Base-by-base conservation (phyloP, 768 basidiomycete genomes). In the Lactarius sanguifluus region DNA sequence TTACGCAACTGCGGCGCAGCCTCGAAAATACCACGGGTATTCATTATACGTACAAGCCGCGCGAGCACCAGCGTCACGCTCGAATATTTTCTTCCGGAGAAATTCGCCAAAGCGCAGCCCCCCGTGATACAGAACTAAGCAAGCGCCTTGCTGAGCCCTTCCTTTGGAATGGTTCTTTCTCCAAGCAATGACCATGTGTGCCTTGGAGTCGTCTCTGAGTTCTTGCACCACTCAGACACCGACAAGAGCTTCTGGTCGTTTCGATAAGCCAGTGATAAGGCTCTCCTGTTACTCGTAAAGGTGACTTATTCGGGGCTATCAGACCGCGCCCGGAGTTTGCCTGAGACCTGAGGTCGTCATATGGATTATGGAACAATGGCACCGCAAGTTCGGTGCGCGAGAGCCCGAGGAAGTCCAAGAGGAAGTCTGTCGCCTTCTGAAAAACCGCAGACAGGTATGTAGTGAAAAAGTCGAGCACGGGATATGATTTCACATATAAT, bases 171-270 rank as follows among this genome's bases (percentile, higher is more conserved):
- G 28, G 5, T 45, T 9, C 34, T 32, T 55, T n/a, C 40, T 28
- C 55, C 10, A 9, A 60, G 13, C 9, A 47, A 55, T 38, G 34
- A 13, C 12, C 47, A 5, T 13, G 45, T 9, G 54, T 56, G 40
- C 20, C 54, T 23, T 61, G 43, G 59, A 65, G 58, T 57, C 38
- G 13, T 56, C 54, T 23, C 56, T 34, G 34, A 60, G 58, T 61
- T 61, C 54, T 56, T 61, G 34, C 28, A 34, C 28, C 30, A 28
- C 55, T 59, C 45, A 50, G 60, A 38, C 56, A 25, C 65, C 65
- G 65, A 61, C 34, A 47, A 52, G 38, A 57, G 61, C 52, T 15
- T 50, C 40, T 61, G 45, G 25, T 50, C 15, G n/a, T 30, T 56
- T 16, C 38, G 38, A 40, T 40, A 40, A 40, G 13, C 13, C 38